Base-by-base conservation (phyloP, 192 early-diverging fungal genomes). In the Umbelopsis sp. region DNA sequence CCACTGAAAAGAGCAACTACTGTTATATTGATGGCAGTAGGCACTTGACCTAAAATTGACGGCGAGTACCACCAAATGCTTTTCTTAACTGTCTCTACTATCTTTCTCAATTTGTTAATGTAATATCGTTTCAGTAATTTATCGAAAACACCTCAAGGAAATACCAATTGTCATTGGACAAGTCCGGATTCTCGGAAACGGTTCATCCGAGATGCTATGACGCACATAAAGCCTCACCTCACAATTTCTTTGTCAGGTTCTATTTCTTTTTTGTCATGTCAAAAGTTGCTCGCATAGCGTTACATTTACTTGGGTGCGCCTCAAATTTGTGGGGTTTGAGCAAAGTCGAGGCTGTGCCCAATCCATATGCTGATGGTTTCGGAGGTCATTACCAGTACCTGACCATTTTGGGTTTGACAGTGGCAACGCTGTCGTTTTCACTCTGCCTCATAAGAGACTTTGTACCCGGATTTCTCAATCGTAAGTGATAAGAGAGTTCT, bases 341-440 rank as follows among this genome's bases (percentile, higher is more conserved):
- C 27, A 61, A 61, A 15, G 55, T 61, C 18, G 16, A 35, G 0
- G 23, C 15, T 30, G 33, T 61, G 18, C 27, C 27, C 37, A 77
- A 72, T 35, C 64, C 66, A n/a, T 69, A 68, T 51, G 70, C 75
- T 9, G 22, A 30, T 4, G 70, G 70, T 18, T 77, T 73, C 45
- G 75, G 75, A 12, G 70, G 75, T 33, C 75, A 77, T n/a, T 77
- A 66, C 64, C 75, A 77, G 71, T 72, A 77, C 27, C 53, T 77
- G 45, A 77, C 76, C 30, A 77, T 77, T 68, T 71, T 77, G 12
- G 76, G 70, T 8, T 45, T 77, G 37, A 65, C 67, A 4, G 68
- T 51, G 13, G 68, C 71, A 6, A 73, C 66, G 13, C 37, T 77
- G 8, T 66, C 76, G 1, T 77, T 73, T 69, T 44, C 46, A 12